Percentiles rank a stretch among this genome's conserved stretches.
phyloP scores from a whole-genome alignment of 306 rosid genomes.

The Cyamopsis tetragonoloba region DNA sequence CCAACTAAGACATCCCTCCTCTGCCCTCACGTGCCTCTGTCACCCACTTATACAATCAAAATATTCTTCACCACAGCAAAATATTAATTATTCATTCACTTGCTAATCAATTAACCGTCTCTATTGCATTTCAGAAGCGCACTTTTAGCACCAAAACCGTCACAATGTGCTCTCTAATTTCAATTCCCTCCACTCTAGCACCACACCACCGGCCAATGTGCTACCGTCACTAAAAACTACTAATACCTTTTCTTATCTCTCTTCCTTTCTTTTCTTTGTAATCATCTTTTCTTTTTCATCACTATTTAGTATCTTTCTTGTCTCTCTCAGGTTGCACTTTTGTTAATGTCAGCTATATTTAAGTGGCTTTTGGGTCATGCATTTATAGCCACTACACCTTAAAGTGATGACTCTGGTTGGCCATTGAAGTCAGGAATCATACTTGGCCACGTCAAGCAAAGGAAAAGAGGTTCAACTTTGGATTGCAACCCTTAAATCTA shows the following conservation, averaged over 20 bases:
- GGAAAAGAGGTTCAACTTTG: no score
- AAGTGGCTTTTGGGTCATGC: slow-evolving; percentile 54
- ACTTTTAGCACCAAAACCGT: slow-evolving; percentile 29
- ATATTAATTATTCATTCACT: no score
- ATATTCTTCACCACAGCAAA: slow-evolving; percentile 26
- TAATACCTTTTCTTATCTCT: not conserved
- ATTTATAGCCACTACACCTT: slow-evolving; percentile 45
- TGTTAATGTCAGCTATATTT: slow-evolving; percentile 19
- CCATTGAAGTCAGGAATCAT: slow-evolving; percentile 25
- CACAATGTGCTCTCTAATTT: slow-evolving; percentile 18
- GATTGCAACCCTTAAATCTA: no score
- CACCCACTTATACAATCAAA: slow-evolving; percentile 53
- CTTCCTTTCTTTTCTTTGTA: slow-evolving; percentile 10
- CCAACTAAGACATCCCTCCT: slow-evolving; percentile 68
- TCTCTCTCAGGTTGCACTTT: slow-evolving; percentile 35
- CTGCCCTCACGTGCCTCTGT: slow-evolving; percentile 79
- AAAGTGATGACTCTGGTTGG: slow-evolving; percentile 27
- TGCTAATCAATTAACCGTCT: no score
- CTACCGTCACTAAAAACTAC: slow-evolving; percentile 40
- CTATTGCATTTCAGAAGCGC: slow-evolving; percentile 6
- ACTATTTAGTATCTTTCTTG: not conserved
- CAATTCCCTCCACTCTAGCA: slow-evolving; percentile 38
- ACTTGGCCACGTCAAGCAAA: slow-evolving; percentile 18
- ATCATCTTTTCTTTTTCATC: not conserved
- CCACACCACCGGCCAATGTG: slow-evolving; percentile 52